A percentile compares a stretch with the other conserved stretches of the same genome.
Evolutionary conservation across 1,284 basidiomycete species (phyloP).

Genomic region (Melampsora americana): DNA sequence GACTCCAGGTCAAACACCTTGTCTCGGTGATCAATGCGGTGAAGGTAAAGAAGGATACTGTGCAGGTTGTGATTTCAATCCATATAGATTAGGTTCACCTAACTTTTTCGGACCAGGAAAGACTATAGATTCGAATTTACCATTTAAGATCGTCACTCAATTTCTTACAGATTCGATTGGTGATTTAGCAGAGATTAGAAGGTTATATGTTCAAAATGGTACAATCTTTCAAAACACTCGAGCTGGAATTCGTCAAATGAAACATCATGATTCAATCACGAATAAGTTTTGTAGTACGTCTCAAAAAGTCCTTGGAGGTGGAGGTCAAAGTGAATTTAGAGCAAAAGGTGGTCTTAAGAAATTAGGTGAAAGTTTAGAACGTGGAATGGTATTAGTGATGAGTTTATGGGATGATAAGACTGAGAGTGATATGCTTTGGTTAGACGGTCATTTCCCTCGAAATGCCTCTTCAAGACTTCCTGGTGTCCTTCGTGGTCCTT

Average conservation of each 20-base stretch:
- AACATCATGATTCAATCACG: not conserved
- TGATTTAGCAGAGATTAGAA: conserved; percentile 15
- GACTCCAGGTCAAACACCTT: not conserved
- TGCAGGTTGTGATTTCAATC: conserved; percentile 18
- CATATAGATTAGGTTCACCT: conserved; percentile 2
- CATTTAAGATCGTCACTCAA: conserved; percentile 28
- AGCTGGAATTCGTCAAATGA: not conserved
- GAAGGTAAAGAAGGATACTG: not conserved
- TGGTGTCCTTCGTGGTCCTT: conserved; percentile 22
- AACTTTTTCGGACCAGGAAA: conserved; percentile 20
- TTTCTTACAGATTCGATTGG: conserved; percentile 17
- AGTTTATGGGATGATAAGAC: conserved; percentile 22
- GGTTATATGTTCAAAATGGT: conserved; percentile 24
- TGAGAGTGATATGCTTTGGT: conserved; percentile 19
- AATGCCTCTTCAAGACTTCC: not conserved
- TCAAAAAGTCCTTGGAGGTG: not conserved
- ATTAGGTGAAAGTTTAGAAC: conserved; percentile 19
- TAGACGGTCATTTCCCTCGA: conserved; percentile 7
- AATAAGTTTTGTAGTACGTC: conserved; percentile 7
- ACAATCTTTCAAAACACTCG: conserved; percentile 1
- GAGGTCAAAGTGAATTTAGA: not conserved
- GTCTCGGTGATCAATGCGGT: conserved; percentile 8
- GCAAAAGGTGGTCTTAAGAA: conserved; percentile 1
- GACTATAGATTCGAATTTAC: conserved; percentile 1
- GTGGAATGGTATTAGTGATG: conserved; percentile 37